These are phyloP conservation scores for Neurospora pannonica DNA, from an alignment of 495 filamentous ascomycete species.

Conservation along the genomic window DNA sequence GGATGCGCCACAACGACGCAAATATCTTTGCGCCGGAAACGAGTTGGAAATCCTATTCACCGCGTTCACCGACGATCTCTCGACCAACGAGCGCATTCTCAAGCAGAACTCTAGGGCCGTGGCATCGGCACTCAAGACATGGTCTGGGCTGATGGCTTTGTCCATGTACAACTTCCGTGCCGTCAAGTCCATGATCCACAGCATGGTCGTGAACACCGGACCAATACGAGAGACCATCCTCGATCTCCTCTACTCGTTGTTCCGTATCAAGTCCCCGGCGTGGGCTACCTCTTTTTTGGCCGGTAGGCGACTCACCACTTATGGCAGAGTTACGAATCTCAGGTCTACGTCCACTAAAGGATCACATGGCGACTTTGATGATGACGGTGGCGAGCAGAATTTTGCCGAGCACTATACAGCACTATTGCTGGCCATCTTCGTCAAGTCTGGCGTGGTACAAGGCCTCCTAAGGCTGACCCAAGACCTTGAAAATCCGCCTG, in stretches of 20 bases:
- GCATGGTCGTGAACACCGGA: slow-evolving; percentile 62
- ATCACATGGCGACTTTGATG: slow-evolving; percentile 48
- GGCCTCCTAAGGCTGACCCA: slow-evolving; percentile 63
- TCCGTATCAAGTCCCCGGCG: slow-evolving; percentile 88
- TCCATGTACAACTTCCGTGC: slow-evolving; percentile 78
- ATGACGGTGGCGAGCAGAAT: slow-evolving; percentile 62
- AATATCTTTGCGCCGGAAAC: slow-evolving; percentile 70
- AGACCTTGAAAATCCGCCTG: slow-evolving; percentile 59
- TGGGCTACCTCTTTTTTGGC: slow-evolving; percentile 96
- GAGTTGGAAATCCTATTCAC: slow-evolving; percentile 73
- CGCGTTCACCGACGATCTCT: slow-evolving; percentile 76
- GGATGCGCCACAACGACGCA: slow-evolving; percentile 71
- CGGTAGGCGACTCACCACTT: slow-evolving; percentile 84
- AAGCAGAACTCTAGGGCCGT: slow-evolving; percentile 82
- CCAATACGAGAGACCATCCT: slow-evolving; percentile 62
- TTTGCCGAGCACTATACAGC: slow-evolving; percentile 90
- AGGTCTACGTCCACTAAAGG: slow-evolving; percentile 39
- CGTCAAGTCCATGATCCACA: slow-evolving; percentile 69
- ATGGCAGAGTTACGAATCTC: slow-evolving; percentile 85
- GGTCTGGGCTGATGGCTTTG: slow-evolving; percentile 78
- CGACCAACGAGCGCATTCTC: slow-evolving; percentile 62
- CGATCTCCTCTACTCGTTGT: slow-evolving; percentile 80
- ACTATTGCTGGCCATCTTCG: slow-evolving; percentile 74
- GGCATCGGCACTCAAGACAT: slow-evolving; percentile 80
- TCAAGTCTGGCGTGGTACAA: slow-evolving; percentile 74